phyloP scores from a whole-genome alignment of 148 eudicot genomes.

The Camellia japonica region DNA sequence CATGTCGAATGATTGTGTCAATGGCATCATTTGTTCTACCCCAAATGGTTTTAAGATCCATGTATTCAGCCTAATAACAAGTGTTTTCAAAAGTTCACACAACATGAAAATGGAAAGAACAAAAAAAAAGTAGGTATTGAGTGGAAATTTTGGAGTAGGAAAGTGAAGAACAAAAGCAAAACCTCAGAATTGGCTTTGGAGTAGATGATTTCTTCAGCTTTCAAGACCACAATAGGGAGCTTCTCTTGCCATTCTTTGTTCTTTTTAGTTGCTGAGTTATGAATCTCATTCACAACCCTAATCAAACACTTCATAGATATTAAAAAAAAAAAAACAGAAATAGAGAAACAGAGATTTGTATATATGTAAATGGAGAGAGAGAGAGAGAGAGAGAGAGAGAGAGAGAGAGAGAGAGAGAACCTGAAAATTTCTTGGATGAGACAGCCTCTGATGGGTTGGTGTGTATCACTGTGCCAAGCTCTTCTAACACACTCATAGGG shows the following conservation, averaged over 20 bases:
- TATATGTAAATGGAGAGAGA: neutral
- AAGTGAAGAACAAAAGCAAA: neutral
- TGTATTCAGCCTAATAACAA: constrained; percentile 60
- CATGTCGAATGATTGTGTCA: constrained; percentile 69
- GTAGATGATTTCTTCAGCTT: constrained; percentile 85
- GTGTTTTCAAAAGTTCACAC: constrained; percentile 18
- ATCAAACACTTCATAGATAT: constrained; percentile 5
- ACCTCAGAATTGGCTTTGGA: constrained; percentile 95
- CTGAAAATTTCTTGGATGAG: constrained; percentile 86
- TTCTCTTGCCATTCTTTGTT: constrained; percentile 95
- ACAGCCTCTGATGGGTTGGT: constrained; percentile 86
- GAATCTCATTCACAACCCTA: constrained; percentile 76
- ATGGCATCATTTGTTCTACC: constrained; percentile 75
- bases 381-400: constrained; percentile 7
- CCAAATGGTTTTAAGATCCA: constrained; percentile 60
- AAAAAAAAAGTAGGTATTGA: neutral
- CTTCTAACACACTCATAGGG: constrained; percentile 89
- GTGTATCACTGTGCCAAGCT: constrained; percentile 92
- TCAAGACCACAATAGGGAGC: constrained; percentile 86
- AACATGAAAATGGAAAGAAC: neutral
- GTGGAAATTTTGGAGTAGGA: neutral
- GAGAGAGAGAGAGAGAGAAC: constrained; percentile 24
- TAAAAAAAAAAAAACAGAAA: neutral
- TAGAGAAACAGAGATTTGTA: neutral
- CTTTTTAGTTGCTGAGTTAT: constrained; percentile 59